Evolutionary conservation across 108 stramenopile genomes (phyloP), one percentile per base, ranked within the genome.

Genomic region (Parmales sp.): DNA sequence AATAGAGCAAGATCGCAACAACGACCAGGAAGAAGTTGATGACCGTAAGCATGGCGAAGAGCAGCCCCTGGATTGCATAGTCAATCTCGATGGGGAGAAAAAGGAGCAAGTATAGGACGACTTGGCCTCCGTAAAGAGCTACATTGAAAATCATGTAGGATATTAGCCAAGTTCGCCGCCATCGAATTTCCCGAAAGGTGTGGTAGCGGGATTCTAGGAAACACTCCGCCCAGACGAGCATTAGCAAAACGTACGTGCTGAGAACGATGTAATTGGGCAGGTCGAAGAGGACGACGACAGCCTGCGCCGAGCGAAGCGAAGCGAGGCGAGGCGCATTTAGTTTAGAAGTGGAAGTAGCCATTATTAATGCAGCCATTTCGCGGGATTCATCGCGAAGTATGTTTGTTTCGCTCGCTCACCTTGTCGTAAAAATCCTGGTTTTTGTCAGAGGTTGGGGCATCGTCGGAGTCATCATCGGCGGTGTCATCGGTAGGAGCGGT

Each of bases 121-220:
- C 60, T 70, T 93, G 92, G 2, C 76, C 73, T 0, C 75, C 78
- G 69, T 93, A 93, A 11, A 93, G 70, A 2, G 64, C 66, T 0
- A 83, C 71, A 74, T 93, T 93, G 79, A 93, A 91, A n/a, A 88
- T 69, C 75, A 87, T 85, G 73, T 88, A 93, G 39, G 72, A 71
- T 18, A 83, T 69, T 49, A 90, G 65, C 69, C 84, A 84, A 46
- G 69, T 66, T n/a, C 78, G 73, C 48, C 83, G 82, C 86, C 86
- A 86, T 20, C 51, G 25, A 18, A 65, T 74, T 0, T 71, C 49
- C 31, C 63, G 69, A 51, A 82, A 78, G 0, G 83, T 84, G 60
- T 90, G 90, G 22, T 85, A 72, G 29, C 90, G 77, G 65, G 82
- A 79, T 63, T 89, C 43, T n/a, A 93, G 68, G 34, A 82, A 86